Conservation (phyloP, 2,329 filamentous ascomycete species). For the Hypoxylon sp. region DNA sequence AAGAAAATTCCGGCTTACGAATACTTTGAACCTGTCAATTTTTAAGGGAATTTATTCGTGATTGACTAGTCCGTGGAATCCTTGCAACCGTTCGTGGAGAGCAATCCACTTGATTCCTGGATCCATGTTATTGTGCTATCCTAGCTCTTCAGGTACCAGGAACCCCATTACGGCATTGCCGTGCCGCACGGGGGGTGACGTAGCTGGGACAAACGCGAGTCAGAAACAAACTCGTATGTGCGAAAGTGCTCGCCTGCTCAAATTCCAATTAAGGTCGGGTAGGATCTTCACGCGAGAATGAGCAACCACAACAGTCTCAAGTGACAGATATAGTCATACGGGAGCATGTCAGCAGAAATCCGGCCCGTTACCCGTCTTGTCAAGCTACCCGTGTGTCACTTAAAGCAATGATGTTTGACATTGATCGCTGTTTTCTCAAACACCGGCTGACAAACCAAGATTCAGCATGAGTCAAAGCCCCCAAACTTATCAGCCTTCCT, state of each 20-base stretch:
- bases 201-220: conserved; percentile 43
- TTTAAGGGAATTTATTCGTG: conserved; percentile 35
- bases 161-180: conserved; percentile 37
- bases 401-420: conserved; percentile 21
- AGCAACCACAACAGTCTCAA: neutral
- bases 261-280: conserved; percentile 24
- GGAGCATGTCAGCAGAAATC: conserved; percentile 23
- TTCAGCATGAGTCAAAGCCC: neutral
- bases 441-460: conserved; percentile 6
- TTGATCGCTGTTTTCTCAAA: conserved; percentile 24
- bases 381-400: conserved; percentile 20
- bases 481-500: neutral
- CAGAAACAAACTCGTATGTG: conserved; percentile 26
- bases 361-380: conserved; percentile 24
- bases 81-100: conserved; percentile 41
- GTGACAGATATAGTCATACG: conserved; percentile 18
- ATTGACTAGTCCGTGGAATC: conserved; percentile 37
- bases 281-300: conserved; percentile 26
- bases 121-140: conserved; percentile 35
- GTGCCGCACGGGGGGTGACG: conserved; percentile 45
- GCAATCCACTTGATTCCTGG: conserved; percentile 37
- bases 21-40: conserved; percentile 25
- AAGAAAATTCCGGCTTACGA: conserved; percentile 30
- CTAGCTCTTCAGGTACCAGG: conserved; percentile 39
- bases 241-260: conserved; percentile 17